Percentiles rank a stretch among this genome's conserved stretches.
These are phyloP conservation scores for Alloteropsis semialata DNA, from an alignment of 176 grass and related monocot genomes.

Conservation along the genomic window DNA sequence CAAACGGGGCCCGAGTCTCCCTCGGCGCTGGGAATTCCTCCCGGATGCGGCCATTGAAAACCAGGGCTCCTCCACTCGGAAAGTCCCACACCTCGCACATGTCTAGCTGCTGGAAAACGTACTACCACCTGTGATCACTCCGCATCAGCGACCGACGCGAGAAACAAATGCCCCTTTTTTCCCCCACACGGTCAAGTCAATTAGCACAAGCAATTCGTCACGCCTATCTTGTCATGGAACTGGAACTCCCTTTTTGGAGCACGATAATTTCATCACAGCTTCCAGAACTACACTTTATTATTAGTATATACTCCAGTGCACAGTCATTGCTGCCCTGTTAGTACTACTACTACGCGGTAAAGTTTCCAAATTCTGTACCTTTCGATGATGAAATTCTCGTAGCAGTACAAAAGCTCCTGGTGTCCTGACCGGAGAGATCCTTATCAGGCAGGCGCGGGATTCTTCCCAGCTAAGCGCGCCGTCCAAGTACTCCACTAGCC, in stretches of 20 bases:
- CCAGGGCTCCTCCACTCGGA: neutral
- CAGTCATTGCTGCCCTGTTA: neutral
- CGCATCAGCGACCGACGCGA: neutral
- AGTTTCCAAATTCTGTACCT: neutral
- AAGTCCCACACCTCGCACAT: slow-evolving; percentile 19
- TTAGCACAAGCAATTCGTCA: neutral
- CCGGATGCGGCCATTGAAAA: neutral
- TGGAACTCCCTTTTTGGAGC: neutral
- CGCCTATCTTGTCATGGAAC: neutral
- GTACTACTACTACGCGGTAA: neutral
- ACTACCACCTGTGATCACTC: neutral
- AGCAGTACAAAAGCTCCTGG: neutral
- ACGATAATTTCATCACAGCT: neutral
- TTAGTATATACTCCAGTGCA: no score
- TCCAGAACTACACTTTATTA: neutral
- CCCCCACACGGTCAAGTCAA: neutral
- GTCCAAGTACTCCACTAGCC: neutral
- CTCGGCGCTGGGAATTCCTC: neutral
- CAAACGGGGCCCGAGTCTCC: no score
- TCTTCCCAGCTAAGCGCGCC: neutral
- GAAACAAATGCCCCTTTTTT: no score
- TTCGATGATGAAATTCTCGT: no score
- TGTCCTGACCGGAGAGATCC: neutral
- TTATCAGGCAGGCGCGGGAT: neutral
- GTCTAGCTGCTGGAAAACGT: neutral